Evolutionary conservation across 163 green algal genomes (phyloP).

Genomic region (Picocystis sp.): DNA sequence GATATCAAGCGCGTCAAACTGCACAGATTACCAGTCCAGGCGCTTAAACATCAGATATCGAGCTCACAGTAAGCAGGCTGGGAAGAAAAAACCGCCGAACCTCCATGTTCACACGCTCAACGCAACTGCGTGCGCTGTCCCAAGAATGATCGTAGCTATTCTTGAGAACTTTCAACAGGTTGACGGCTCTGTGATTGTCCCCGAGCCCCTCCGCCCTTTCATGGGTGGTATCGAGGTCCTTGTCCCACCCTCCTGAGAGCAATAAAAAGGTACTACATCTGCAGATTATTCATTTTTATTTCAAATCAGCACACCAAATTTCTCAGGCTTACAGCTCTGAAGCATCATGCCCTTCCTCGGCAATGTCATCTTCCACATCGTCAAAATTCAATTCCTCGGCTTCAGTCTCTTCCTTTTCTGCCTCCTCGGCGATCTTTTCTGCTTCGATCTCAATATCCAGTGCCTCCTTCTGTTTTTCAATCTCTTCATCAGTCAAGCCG

Average conservation of each 20-base stretch:
- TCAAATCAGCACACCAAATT: no score
- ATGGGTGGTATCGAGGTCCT: constrained; percentile 48
- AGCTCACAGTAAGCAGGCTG: constrained; percentile 25
- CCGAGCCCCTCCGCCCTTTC: constrained; percentile 65
- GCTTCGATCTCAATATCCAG: constrained; percentile 3
- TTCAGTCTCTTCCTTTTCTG: no score
- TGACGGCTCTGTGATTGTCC: constrained; percentile 79
- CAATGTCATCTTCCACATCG: no score
- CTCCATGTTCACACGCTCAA: constrained; percentile 96
- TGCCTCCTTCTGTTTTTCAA: neutral
- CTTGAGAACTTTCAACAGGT: constrained; percentile 91
- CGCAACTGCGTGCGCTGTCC: constrained; percentile 87
- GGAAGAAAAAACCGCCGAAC: constrained; percentile 33
- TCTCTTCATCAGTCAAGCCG: neutral
- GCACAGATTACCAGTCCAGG: constrained; percentile 89
- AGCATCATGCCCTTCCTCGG: no score
- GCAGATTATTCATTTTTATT: no score
- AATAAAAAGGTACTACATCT: no score
- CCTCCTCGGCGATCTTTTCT: neutral
- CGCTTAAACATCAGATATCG: constrained; percentile 30
- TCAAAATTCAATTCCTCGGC: no score
- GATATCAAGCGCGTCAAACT: constrained; percentile 89
- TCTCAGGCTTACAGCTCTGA: no score
- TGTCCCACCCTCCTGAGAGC: no score
- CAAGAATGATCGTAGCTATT: constrained; percentile 92